phyloP scores from a whole-genome alignment of 768 basidiomycete species.

The Lactifluus volemus region DNA sequence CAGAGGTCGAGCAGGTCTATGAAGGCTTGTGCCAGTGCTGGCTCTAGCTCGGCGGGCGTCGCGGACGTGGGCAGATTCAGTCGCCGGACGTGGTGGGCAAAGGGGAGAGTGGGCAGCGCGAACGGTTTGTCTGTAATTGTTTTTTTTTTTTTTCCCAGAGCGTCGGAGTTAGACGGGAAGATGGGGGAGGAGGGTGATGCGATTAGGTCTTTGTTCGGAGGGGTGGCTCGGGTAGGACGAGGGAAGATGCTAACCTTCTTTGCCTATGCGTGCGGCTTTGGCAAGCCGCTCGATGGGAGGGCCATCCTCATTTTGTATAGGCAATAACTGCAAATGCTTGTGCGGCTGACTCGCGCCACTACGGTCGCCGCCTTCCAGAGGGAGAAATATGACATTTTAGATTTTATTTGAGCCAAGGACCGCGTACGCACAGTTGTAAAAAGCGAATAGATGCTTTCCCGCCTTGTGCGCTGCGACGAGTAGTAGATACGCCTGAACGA shows the following conservation, averaged over 20 bases:
- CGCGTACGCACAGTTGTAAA: constrained; percentile 72
- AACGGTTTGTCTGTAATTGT: constrained; percentile 57
- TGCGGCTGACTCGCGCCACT: constrained; percentile 88
- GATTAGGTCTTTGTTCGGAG: not conserved
- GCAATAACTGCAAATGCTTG: constrained; percentile 86
- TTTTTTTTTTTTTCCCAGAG: not conserved
- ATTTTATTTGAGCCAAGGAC: not conserved
- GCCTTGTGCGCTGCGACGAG: constrained; percentile 57
- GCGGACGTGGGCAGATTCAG: constrained; percentile 28
- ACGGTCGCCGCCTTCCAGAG: constrained; percentile 49
- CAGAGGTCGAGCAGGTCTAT: constrained; percentile 67
- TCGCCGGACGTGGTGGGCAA: constrained; percentile 73
- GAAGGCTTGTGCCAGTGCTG: constrained; percentile 50
- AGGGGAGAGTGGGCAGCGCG: constrained; percentile 55
- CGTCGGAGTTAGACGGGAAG: too few species aligned
- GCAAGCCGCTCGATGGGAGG: constrained; percentile 76
- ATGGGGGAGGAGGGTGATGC: not conserved
- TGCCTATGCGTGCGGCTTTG: constrained; percentile 46
- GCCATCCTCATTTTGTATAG: constrained; percentile 46
- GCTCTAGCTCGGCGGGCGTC: constrained; percentile 38
- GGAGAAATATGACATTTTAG: too few species aligned
- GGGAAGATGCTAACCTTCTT: constrained; percentile 34
- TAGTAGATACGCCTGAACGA: constrained; percentile 68
- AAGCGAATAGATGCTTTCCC: constrained; percentile 60
- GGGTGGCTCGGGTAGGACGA: too few species aligned